phyloP scores from a whole-genome alignment of 768 basidiomycete species.

The Podaxis sp. region DNA sequence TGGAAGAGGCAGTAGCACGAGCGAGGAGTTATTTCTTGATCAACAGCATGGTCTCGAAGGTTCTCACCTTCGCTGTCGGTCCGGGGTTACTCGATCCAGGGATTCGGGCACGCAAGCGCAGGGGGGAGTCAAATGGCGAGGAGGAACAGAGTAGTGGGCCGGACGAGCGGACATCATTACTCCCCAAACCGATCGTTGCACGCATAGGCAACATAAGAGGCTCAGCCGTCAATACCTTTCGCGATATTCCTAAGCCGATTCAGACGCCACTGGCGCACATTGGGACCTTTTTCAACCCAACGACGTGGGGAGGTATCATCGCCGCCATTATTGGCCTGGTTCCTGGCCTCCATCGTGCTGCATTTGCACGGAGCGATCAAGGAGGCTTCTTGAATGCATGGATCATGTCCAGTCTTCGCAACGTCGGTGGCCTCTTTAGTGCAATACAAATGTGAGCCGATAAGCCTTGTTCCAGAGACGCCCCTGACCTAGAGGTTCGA shows the following conservation, averaged over 20 bases:
- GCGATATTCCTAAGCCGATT: neutral
- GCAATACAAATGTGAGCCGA: conserved; percentile 11
- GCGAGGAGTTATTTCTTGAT: conserved; percentile 16
- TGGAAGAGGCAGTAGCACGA: conserved; percentile 8
- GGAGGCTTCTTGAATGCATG: conserved; percentile 15
- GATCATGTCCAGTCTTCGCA: conserved; percentile 14
- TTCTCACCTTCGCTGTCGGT: conserved; percentile 11
- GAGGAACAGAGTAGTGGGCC: neutral
- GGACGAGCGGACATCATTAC: neutral
- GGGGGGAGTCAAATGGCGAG: neutral
- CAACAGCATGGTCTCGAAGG: conserved; percentile 17
- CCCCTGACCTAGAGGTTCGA: neutral
- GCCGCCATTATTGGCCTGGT: conserved; percentile 5
- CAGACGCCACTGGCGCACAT: neutral
- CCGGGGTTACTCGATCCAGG: conserved; percentile 2
- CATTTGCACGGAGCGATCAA: conserved; percentile 7
- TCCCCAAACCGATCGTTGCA: neutral
- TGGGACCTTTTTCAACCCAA: conserved; percentile 4
- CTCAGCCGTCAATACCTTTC: neutral
- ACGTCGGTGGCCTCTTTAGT: conserved; percentile 13
- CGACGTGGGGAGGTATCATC: conserved; percentile 14
- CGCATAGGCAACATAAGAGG: neutral
- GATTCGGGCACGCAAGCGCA: neutral
- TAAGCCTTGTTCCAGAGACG: neutral
- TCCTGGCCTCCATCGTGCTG: conserved; percentile 7